phyloP scores from a whole-genome alignment of 768 basidiomycete genomes.

The Macrocybe gigantea region DNA sequence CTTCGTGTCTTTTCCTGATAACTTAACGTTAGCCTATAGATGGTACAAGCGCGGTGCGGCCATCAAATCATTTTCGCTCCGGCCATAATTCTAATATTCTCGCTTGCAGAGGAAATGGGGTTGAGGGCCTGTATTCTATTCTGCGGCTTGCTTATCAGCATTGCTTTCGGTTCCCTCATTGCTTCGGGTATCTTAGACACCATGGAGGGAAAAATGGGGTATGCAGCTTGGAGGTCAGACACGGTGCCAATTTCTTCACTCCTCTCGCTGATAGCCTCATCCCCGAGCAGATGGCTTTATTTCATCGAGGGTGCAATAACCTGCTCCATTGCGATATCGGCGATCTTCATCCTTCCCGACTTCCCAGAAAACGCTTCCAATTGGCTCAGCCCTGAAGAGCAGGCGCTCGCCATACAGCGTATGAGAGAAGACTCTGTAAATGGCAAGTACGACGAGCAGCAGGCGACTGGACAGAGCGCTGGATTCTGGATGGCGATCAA shows the following conservation, averaged over 20 bases:
- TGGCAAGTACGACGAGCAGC: not conserved
- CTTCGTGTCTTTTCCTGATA: not conserved
- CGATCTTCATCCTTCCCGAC: constrained; percentile 34
- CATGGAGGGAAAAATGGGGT: constrained; percentile 44
- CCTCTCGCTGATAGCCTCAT: not conserved
- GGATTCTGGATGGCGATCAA: constrained; percentile 42
- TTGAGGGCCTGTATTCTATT: constrained; percentile 37
- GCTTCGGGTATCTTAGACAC: constrained; percentile 40
- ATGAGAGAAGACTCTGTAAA: constrained; percentile 46
- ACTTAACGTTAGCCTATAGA: not conserved
- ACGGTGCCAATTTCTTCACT: not conserved
- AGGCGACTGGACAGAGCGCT: constrained; percentile 11
- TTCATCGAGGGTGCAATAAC: constrained; percentile 42
- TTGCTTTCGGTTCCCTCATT: constrained; percentile 48
- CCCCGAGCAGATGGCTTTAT: constrained; percentile 37
- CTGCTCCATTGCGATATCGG: constrained; percentile 36
- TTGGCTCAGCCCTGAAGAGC: constrained; percentile 15
- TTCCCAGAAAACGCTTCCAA: constrained; percentile 20
- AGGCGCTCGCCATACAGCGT: constrained; percentile 18
- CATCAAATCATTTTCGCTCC: no score
- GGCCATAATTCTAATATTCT: not conserved
- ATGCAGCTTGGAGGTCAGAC: constrained; percentile 44
- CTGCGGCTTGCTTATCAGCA: constrained; percentile 44
- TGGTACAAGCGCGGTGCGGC: constrained; percentile 8
- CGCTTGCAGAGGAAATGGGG: constrained; percentile 30